Base-by-base conservation (phyloP, 1,139 yeast genomes). In the Protomyces gravidus region DNA sequence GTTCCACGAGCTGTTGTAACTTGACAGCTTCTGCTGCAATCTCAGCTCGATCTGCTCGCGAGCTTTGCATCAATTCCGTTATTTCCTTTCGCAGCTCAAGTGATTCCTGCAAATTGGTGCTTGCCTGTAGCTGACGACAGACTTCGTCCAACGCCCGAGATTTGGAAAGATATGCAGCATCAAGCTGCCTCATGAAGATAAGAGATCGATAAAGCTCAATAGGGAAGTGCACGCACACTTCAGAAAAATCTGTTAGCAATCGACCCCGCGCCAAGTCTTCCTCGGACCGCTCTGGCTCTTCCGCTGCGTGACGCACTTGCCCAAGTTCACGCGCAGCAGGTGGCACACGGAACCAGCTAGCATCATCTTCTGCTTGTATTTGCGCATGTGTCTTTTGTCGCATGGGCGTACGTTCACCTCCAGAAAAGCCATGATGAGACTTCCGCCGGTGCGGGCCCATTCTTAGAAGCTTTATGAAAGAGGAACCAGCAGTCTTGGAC, bases 171-270 rank as follows among this genome's bases (percentile, higher is more conserved):
- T 45, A 45, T 2, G 58, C 47, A 7, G 19, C n/a, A 33, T 55
- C 59, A 13, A 36, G 42, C 13, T 45, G 40, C 13, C 53, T 40
- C 17, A 55, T 23, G 28, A 55, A 49, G 5, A 19, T 36, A n/a
- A 30, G 28, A 5, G 59, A 55, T 2, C 59, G 53, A 19, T 55
- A 55, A 2, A 55, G 25, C n/a, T 55, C 59, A 15, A 55, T 40
- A 5, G 59, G 59, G 32, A 55, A 26, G 25, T 55, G 59, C 17
- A 45, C 40, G 26, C 48, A 51, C 23, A 53, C 27, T 11, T 53
- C 58, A 19, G 46, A 19, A 25, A 46, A 53, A 11, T 45, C 46
- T 11, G 25, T 25, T 36, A 30, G 27, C 13, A 46, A 36, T 17
- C 27, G 32, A 2, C 26, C 3, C 25, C 58, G 36, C 19, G 36